phyloP scores from a whole-genome alignment of 352 stramenopile species.

The Pythium rishiriense region DNA sequence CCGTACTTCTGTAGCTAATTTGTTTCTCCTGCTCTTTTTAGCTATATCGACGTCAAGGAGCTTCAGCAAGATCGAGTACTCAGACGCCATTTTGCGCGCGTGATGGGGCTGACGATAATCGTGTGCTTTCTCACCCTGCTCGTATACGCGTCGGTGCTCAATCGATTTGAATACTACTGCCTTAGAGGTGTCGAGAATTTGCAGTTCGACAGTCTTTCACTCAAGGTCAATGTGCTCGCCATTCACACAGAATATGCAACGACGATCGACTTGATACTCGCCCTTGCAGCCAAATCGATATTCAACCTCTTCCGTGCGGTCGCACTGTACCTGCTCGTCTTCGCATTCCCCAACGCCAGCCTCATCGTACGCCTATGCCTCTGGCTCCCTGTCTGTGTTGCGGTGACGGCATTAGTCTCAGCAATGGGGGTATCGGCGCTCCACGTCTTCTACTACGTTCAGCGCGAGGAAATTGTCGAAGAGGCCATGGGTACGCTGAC shows the following conservation, averaged over 20 bases:
- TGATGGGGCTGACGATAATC: constrained; percentile 42
- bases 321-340: constrained; percentile 52
- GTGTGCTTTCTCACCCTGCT: constrained; percentile 54
- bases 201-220: constrained; percentile 33
- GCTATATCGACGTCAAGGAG: constrained; percentile 71
- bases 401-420: constrained; percentile 42
- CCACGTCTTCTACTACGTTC: constrained; percentile 61
- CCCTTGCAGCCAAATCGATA: constrained; percentile 49
- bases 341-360: constrained; percentile 50
- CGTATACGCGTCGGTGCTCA: constrained; percentile 59
- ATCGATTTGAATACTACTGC: constrained; percentile 58
- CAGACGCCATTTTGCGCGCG: constrained; percentile 35
- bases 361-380: constrained; percentile 41
- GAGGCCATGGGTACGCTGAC: constrained; percentile 30
- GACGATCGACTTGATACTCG: constrained; percentile 39
- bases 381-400: constrained; percentile 41
- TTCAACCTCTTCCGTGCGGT: constrained; percentile 62
- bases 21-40: constrained; percentile 21
- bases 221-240: constrained; percentile 42
- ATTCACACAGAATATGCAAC: constrained; percentile 41
- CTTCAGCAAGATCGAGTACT: constrained; percentile 57
- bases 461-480: constrained; percentile 42
- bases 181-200: constrained; percentile 31
- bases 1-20: background rate
- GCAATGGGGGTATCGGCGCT: constrained; percentile 40